phyloP scores from a whole-genome alignment of 208 protist genomes.

The Borovskyia barvae region DNA sequence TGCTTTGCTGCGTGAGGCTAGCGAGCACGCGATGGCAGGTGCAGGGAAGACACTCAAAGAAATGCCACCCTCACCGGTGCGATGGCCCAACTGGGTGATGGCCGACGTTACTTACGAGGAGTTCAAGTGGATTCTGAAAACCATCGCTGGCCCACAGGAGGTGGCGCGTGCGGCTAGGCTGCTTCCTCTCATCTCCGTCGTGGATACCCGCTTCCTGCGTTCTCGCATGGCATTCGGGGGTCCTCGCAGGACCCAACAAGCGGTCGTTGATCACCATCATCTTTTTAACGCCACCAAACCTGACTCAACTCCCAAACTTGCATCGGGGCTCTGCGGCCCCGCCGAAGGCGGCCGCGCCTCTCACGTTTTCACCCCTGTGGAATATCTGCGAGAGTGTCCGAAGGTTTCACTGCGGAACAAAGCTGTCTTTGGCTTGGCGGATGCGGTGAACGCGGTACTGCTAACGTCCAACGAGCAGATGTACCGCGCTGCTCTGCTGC shows the following conservation, averaged over 20 bases:
- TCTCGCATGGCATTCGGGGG: constrained; percentile 1
- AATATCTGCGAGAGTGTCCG: constrained; percentile 21
- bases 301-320: too few species aligned
- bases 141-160: constrained; percentile 65
- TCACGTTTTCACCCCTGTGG: constrained; percentile 8
- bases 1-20: neutral
- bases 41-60: neutral
- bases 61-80: neutral
- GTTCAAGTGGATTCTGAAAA: constrained; percentile 79
- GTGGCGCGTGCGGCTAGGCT: constrained; percentile 43
- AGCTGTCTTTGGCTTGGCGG: constrained; percentile 58
- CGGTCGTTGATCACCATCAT: too few species aligned
- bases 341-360: neutral
- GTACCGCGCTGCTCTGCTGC: constrained; percentile 34
- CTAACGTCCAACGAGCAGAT: constrained; percentile 66
- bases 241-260: too few species aligned
- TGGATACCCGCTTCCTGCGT: constrained; percentile 33
- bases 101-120: constrained; percentile 63
- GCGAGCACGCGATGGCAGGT: neutral
- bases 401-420: constrained; percentile 55
- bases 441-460: constrained; percentile 45
- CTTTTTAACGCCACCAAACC: too few species aligned
- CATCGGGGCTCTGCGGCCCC: neutral
- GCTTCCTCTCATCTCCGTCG: constrained; percentile 40
- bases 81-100: constrained; percentile 63